Base-by-base conservation (phyloP, 306 rosid genomes). In the Canavalia ensiformis region DNA sequence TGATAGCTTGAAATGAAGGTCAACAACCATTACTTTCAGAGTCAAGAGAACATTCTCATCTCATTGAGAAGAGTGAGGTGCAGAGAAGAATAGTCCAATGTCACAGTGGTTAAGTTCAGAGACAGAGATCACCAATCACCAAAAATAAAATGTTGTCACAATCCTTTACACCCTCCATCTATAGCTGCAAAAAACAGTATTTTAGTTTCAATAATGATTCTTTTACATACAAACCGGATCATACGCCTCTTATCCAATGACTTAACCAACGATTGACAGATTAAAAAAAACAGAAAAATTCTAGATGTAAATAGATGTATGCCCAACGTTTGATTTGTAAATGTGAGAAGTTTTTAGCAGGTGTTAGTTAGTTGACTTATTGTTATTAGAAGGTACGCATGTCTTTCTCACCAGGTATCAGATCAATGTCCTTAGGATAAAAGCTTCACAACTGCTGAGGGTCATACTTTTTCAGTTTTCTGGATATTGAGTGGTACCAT, bases 321-420 rank as follows among this genome's bases (percentile, higher is more conserved):
- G 25, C 25, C 25, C 25, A 18, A 18, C 25, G 25, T 18, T 18
- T 18, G 25, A 18, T 18, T 18, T 18, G 25, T 18, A 18, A 18
- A 18, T 18, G 25, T 18, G 25, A 18, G 25, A 18, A 18, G 25
- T 18, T 18, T 18, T 18, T 18, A 18, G 69, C 78, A 82, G 77
- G 90, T 89, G 39, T 6, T 86, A 37, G 25, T 18, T 18, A 18
- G 25, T 37, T 37, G 52, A 0, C 5, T 7, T 81, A n/a, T 42
- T 80, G 56, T 52, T 87, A 76, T 2, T 88, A 88, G 84, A 81
- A 74, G 90, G 94, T 46, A 84, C 45, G 59, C 90, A 10, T 82
- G 88, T 7, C 86, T 91, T 74, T 85, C 80, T 88, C 35, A 62
- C 86, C 41, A 81, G 86, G 55, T 41, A 87, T 68, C 91, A 90